Evolutionary conservation across 2,329 filamentous ascomycete species (phyloP).

Genomic region (Lithohypha guttulata): DNA sequence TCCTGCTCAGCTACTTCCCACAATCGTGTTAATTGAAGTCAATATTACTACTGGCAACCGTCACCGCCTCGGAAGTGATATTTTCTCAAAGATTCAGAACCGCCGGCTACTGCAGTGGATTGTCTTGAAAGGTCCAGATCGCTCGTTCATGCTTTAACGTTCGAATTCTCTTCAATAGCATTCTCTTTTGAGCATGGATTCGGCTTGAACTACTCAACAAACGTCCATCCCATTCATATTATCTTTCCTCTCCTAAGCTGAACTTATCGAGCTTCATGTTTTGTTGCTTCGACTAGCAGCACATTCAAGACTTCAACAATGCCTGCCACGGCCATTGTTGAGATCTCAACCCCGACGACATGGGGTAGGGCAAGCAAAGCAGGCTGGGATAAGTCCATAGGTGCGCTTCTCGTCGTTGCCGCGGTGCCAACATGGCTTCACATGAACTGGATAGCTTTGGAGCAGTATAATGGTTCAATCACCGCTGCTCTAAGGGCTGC

Average conservation of each 20-base stretch:
- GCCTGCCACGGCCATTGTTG: slow-evolving; percentile 6
- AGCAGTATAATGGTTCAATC: slow-evolving; percentile 9
- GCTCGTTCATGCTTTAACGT: no score
- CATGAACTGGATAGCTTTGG: slow-evolving; percentile 10
- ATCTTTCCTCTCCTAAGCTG: no score
- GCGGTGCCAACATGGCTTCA: slow-evolving; percentile 6
- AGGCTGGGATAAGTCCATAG: slow-evolving; percentile 7
- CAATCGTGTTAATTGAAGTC: no score
- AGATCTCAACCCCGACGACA: slow-evolving; percentile 6
- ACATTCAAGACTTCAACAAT: not conserved
- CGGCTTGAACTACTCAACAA: not conserved
- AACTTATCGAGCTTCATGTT: not conserved
- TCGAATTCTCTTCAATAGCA: no score
- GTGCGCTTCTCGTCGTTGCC: slow-evolving; percentile 3
- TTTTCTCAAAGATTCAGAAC: no score
- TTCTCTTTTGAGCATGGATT: no score
- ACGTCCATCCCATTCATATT: no score
- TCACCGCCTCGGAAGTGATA: no score
- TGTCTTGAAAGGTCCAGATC: no score
- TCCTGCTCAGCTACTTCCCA: no score
- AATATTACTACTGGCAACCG: no score
- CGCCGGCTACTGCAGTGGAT: no score
- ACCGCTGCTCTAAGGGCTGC: slow-evolving; percentile 1
- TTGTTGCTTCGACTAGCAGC: not conserved
- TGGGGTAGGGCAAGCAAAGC: slow-evolving; percentile 8